A percentile compares a stretch with the other conserved stretches of the same genome.
These are phyloP conservation scores for Penicillium riverlandense DNA, from an alignment of 495 filamentous ascomycete genomes.

Conservation along the genomic window DNA sequence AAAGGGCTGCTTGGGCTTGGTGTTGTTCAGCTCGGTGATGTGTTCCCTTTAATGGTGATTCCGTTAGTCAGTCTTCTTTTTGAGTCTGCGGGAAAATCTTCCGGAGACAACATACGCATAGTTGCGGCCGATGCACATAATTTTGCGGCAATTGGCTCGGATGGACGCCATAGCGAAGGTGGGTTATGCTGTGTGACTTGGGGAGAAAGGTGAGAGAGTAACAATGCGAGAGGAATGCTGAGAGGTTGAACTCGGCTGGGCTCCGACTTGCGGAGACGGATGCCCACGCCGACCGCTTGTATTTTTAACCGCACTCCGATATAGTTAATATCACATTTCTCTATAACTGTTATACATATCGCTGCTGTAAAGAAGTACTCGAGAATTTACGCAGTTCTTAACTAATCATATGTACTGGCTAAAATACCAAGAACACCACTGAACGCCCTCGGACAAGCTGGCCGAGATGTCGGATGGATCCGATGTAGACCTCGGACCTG, in stretches of 20 bases:
- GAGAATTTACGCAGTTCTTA: no score
- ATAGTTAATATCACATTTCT: no score
- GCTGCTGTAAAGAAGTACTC: no score
- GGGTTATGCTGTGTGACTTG: neutral
- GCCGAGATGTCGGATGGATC: neutral
- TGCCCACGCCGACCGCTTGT: slow-evolving; percentile 8
- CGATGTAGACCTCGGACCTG: neutral
- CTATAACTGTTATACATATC: no score
- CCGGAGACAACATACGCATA: slow-evolving; percentile 64
- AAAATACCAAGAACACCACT: no score
- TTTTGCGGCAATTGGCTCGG: slow-evolving; percentile 63
- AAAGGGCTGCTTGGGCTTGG: slow-evolving; percentile 83
- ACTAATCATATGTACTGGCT: no score
- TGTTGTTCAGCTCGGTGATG: slow-evolving; percentile 83
- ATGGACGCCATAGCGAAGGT: slow-evolving; percentile 28
- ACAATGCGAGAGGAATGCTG: neutral
- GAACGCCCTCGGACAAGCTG: neutral
- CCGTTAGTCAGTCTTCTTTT: no score
- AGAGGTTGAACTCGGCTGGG: slow-evolving; percentile 2
- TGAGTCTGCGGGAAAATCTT: no score
- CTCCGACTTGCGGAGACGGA: slow-evolving; percentile 8
- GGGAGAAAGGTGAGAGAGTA: neutral
- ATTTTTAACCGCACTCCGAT: slow-evolving; percentile 4
- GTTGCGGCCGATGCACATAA: slow-evolving; percentile 96
- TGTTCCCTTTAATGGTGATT: slow-evolving; percentile 60